These are phyloP conservation scores for Cubamyces lactineus DNA, from an alignment of 768 basidiomycete species.

Conservation along the genomic window DNA sequence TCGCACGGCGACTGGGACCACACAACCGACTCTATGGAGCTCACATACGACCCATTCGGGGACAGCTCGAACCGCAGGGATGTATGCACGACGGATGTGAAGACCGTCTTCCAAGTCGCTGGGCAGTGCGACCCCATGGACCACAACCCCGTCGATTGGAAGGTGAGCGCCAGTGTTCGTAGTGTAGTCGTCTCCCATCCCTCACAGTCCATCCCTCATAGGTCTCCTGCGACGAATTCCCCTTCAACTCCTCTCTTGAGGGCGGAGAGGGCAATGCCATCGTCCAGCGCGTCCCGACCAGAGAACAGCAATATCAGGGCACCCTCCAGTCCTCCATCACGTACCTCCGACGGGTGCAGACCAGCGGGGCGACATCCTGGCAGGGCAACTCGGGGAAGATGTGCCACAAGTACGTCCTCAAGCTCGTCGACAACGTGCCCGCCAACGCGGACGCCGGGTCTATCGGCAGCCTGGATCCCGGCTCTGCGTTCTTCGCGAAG, in stretches of 20 bases:
- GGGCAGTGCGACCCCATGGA: slow-evolving; percentile 8
- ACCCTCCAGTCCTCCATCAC: slow-evolving; percentile 6
- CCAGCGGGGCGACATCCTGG: neutral
- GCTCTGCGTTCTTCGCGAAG: slow-evolving; percentile 6
- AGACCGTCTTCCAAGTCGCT: neutral
- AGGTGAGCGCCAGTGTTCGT: neutral
- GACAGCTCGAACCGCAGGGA: neutral
- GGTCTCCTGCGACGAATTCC: slow-evolving; percentile 19
- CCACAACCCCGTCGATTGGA: slow-evolving; percentile 9
- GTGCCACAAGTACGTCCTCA: slow-evolving; percentile 9
- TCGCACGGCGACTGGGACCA: neutral
- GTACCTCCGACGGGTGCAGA: neutral
- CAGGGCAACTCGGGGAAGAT: neutral
- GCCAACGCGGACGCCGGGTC: neutral
- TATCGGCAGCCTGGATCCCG: slow-evolving; percentile 6
- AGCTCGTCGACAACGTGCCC: neutral
- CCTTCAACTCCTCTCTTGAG: slow-evolving; percentile 8
- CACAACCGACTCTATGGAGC: neutral
- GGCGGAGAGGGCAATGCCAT: slow-evolving; percentile 4
- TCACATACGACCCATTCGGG: slow-evolving; percentile 11
- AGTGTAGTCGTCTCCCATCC: no score
- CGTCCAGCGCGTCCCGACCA: neutral
- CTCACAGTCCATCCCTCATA: no score
- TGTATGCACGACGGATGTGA: neutral
- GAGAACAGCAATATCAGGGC: slow-evolving; percentile 8